These are phyloP conservation scores for Fraxinus baroniana DNA, from an alignment of 305 asterid species.

Conservation along the genomic window DNA sequence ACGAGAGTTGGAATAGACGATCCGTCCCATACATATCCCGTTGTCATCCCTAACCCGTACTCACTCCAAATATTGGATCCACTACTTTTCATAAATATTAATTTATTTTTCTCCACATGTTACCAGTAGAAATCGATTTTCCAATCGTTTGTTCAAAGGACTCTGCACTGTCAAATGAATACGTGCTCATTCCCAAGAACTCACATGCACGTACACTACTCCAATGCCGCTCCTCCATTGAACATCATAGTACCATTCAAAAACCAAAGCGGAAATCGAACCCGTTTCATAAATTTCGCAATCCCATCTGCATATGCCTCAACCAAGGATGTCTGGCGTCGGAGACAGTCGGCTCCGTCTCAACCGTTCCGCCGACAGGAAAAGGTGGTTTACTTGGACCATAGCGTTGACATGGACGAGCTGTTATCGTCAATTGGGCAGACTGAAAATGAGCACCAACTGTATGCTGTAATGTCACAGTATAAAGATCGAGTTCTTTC, in stretches of 20 bases:
- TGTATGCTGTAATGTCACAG: constrained; percentile 64
- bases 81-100: too few species aligned
- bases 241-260: constrained; percentile 26
- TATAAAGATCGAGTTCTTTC: constrained; percentile 61
- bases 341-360: constrained; percentile 18
- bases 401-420: constrained; percentile 69
- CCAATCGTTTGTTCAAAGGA: neutral
- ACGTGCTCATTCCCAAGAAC: constrained; percentile 7
- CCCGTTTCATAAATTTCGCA: constrained; percentile 37
- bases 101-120: too few species aligned
- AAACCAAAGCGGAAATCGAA: constrained; percentile 14
- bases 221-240: constrained; percentile 28
- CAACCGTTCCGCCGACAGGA: constrained; percentile 37
- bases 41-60: too few species aligned
- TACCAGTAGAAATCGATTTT: too few species aligned
- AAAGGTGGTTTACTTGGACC: constrained; percentile 44
- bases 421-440: constrained; percentile 50
- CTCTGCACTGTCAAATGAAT: constrained; percentile 19
- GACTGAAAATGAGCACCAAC: constrained; percentile 64
- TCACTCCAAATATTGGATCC: too few species aligned
- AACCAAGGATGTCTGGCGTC: constrained; percentile 39
- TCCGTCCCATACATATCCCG: too few species aligned
- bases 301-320: constrained; percentile 32
- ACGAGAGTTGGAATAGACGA: too few species aligned
- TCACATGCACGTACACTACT: constrained; percentile 27